phyloP scores from a whole-genome alignment of 31 red algal species.

The Porphyra umbilicalis region DNA sequence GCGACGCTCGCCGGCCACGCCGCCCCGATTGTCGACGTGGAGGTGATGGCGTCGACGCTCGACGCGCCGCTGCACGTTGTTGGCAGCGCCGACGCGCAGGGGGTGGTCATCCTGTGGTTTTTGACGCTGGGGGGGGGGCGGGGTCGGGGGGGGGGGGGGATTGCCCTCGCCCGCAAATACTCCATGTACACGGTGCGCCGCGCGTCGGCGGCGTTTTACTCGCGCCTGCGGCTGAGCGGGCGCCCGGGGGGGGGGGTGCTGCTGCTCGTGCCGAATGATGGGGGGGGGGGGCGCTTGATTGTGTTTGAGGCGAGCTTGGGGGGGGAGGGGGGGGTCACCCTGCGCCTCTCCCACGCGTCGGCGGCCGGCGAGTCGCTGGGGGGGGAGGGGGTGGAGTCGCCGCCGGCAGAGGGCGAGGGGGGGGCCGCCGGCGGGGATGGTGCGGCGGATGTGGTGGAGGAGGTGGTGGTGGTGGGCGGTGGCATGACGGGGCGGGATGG shows the following conservation, averaged over 20 bases:
- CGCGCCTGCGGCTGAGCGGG: slow-evolving; percentile 42
- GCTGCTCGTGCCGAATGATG: slow-evolving; percentile 66
- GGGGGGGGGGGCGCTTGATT: slow-evolving; percentile 31
- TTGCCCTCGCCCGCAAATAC: slow-evolving; percentile 32
- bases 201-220: slow-evolving; percentile 31
- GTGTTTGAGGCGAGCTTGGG: slow-evolving; percentile 4
- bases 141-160: slow-evolving; percentile 9
- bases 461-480: not conserved
- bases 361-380: no score
- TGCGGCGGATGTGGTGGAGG: not conserved
- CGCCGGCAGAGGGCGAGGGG: no score
- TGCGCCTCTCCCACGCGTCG: not conserved
- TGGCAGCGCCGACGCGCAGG: slow-evolving; percentile 33
- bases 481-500: not conserved
- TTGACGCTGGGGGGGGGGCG: slow-evolving; percentile 11
- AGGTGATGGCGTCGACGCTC: slow-evolving; percentile 14
- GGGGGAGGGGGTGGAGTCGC: not conserved
- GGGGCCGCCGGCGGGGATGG: no score
- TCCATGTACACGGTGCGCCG: slow-evolving; percentile 46
- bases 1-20: slow-evolving; percentile 35
- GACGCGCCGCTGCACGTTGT: slow-evolving; percentile 17
- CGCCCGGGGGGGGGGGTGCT: slow-evolving; percentile 33
- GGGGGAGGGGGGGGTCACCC: not conserved
- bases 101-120: slow-evolving; percentile 49
- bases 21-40: slow-evolving; percentile 43